These are phyloP conservation scores for Lactarius sanguifluus DNA, from an alignment of 768 basidiomycete genomes.

Conservation along the genomic window DNA sequence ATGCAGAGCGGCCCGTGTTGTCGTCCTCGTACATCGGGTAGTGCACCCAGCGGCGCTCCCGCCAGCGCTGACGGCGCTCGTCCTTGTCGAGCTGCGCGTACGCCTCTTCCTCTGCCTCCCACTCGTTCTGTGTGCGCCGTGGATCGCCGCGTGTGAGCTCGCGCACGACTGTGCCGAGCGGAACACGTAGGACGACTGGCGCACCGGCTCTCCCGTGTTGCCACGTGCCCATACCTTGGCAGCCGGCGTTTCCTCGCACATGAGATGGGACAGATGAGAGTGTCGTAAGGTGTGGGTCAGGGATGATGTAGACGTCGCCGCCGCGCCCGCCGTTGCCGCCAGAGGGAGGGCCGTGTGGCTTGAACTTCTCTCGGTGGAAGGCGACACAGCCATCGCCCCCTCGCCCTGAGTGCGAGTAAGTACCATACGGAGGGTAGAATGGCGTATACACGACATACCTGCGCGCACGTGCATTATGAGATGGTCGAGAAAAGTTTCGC, in stretches of 20 bases:
- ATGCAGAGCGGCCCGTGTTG: conserved; percentile 62
- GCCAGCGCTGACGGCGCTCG: conserved; percentile 57
- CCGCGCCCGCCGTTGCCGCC: conserved; percentile 92
- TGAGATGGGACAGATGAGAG: conserved; percentile 71
- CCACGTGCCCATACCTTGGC: conserved; percentile 81
- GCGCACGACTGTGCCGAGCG: conserved; percentile 85
- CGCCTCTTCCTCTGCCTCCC: conserved; percentile 69
- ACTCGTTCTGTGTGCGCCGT: conserved; percentile 61
- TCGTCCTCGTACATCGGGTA: conserved; percentile 66
- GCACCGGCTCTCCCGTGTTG: conserved; percentile 75
- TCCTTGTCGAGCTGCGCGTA: conserved; percentile 47
- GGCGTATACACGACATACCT: conserved; percentile 43
- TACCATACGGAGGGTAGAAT: background rate
- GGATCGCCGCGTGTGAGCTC: conserved; percentile 70
- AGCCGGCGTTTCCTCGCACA: conserved; percentile 64
- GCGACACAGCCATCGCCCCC: conserved; percentile 93
- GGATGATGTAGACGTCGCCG: conserved; percentile 81
- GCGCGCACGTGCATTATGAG: conserved; percentile 74
- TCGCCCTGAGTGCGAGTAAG: conserved; percentile 51
- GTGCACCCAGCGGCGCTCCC: conserved; percentile 73
- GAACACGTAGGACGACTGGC: conserved; percentile 77
- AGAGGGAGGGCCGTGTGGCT: conserved; percentile 82
- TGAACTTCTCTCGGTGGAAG: conserved; percentile 88
- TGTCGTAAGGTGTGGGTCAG: conserved; percentile 74
- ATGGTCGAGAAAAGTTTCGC: conserved; percentile 79